phyloP scores from a whole-genome alignment of 2,329 filamentous ascomycete species.

The Apiospora rasikravindrae region DNA sequence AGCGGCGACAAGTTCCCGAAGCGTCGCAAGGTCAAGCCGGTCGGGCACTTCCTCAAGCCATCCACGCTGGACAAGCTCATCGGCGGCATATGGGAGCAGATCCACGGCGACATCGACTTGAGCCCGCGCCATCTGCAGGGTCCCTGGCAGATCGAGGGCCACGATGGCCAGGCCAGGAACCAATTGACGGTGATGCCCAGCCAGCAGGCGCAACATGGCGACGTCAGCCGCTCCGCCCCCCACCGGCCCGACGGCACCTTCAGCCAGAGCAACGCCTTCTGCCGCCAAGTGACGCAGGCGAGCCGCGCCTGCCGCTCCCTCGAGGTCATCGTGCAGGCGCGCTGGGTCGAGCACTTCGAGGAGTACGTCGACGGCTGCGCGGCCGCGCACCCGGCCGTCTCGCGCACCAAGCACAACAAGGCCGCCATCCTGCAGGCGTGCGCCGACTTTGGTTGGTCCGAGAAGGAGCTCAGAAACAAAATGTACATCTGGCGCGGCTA shows the following conservation, averaged over 20 bases:
- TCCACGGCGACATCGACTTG: constrained; percentile 37
- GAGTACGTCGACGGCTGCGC: constrained; percentile 51
- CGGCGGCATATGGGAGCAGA: constrained; percentile 41
- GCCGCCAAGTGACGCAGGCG: constrained; percentile 43
- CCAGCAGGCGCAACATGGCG: constrained; percentile 18
- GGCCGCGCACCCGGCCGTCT: constrained; percentile 45
- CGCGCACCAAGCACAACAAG: constrained; percentile 55
- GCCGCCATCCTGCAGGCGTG: constrained; percentile 58
- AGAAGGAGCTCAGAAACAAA: constrained; percentile 61
- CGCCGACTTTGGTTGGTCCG: constrained; percentile 58
- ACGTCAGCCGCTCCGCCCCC: background rate
- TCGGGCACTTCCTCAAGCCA: constrained; percentile 34
- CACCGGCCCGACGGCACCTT: constrained; percentile 28
- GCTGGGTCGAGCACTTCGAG: constrained; percentile 61
- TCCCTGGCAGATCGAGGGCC: constrained; percentile 31
- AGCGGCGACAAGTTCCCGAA: constrained; percentile 31
- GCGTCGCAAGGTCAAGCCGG: constrained; percentile 33
- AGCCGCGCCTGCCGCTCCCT: constrained; percentile 59
- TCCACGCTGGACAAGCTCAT: constrained; percentile 39
- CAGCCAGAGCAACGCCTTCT: constrained; percentile 39
- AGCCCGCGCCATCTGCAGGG: constrained; percentile 37
- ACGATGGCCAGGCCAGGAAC: background rate
- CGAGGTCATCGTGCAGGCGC: constrained; percentile 63
- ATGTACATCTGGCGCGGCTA: constrained; percentile 61
- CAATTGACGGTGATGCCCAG: background rate